Conservation (phyloP, 495 filamentous ascomycete genomes). For the Tuber aestivum region DNA sequence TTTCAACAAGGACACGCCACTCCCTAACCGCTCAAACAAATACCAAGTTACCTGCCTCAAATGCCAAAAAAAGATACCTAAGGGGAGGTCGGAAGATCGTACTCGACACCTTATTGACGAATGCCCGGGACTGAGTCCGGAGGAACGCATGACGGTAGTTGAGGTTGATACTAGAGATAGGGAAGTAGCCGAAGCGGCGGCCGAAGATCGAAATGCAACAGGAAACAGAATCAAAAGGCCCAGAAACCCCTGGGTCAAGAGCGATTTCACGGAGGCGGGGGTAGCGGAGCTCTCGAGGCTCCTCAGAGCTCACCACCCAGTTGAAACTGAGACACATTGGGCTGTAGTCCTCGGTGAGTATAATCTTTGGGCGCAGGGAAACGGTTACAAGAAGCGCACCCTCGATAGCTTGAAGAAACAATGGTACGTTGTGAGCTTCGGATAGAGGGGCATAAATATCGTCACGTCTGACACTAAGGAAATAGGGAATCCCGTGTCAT, state of each 20-base stretch:
- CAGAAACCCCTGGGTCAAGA: slow-evolving; percentile 12
- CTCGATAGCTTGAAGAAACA: slow-evolving; percentile 29
- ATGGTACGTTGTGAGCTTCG: slow-evolving; percentile 17
- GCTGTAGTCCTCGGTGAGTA: slow-evolving; percentile 23
- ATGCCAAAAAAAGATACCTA: slow-evolving; percentile 33
- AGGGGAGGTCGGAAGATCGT: slow-evolving; percentile 32
- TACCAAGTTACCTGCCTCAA: slow-evolving; percentile 34
- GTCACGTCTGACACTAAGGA: slow-evolving; percentile 6
- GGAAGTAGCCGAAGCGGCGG: slow-evolving; percentile 18
- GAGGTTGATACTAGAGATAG: slow-evolving; percentile 24
- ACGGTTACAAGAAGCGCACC: slow-evolving; percentile 26
- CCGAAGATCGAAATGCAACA: slow-evolving; percentile 2
- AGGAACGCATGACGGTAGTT: slow-evolving; percentile 28
- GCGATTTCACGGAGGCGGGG: slow-evolving; percentile 18
- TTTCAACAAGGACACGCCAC: slow-evolving; percentile 35
- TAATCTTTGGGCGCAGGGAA: slow-evolving; percentile 27
- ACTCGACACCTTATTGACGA: slow-evolving; percentile 31
- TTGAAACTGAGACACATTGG: slow-evolving; percentile 24
- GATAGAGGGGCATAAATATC: background rate
- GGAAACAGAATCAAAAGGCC: slow-evolving; percentile 11
- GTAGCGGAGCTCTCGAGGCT: slow-evolving; percentile 22
- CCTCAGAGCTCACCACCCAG: slow-evolving; percentile 22
- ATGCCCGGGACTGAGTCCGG: slow-evolving; percentile 29
- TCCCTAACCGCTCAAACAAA: slow-evolving; percentile 36
- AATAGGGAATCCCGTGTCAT: slow-evolving; percentile 26